Base-by-base conservation (phyloP, 2,329 filamentous ascomycete genomes). In the Pyrenophora seminiperda region DNA sequence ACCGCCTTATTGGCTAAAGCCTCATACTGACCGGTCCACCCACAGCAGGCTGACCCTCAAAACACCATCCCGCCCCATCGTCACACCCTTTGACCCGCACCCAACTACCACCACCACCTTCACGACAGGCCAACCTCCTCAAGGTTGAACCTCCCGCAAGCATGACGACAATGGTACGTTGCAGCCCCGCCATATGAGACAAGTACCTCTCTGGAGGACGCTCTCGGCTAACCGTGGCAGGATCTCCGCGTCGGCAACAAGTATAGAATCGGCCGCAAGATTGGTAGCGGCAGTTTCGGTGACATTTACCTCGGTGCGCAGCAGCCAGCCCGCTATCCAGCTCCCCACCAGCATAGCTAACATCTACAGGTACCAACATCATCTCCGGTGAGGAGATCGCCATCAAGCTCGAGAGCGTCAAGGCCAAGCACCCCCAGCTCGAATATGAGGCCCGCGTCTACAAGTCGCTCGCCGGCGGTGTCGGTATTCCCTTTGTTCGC, bases 171-270 rank as follows among this genome's bases (percentile, higher is more conserved):
- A 85, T 85, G 82, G 82, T 85, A 77, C 65, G 77, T 70, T 43
- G 36, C 45, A 50, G 61, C 68, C 17, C 7, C 33, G 10, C 34
- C 68, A 42, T 54, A 40, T 36, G 50, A 41, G 40, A 52, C 46
- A 51, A 50, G 43, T 52, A 41, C 53, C 44, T 53, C 50, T 51
- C 47, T 46, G 50, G 47, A 56, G 39, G 19, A 30, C 37, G 41
- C 31, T 27, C 13, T n/a, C 53, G 50, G 58, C 68, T 71, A 56
- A 71, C 67, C 52, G 29, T 53, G 33, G 20, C 69, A 97, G 93
- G 94, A 99, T 85, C 87, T 99, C 70, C 91, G 94, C 73, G 94
- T 99, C 78, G 94, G 94, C 78, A 97, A 97, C 77, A 97, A 99
- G 75, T 99, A 99, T 86, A 91, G 94, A 69, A 97, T 99, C 77